These are phyloP conservation scores for Monosporascus ibericus DNA, from an alignment of 2,329 filamentous ascomycete genomes.

Conservation along the genomic window DNA sequence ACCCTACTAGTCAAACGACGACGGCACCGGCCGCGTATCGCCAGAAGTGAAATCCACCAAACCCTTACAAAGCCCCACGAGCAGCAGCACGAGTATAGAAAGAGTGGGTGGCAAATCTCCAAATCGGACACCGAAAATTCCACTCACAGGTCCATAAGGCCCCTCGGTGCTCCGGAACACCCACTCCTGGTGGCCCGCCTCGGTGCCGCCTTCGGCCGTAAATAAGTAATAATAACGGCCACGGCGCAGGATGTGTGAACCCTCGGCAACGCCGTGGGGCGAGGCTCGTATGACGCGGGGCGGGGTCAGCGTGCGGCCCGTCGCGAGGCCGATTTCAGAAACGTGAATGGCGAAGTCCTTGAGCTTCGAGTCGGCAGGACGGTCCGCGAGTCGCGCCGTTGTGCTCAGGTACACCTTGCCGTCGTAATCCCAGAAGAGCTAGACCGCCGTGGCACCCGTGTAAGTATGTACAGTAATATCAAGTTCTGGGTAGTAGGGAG, in stretches of 20 bases:
- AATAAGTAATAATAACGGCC: slow-evolving; percentile 33
- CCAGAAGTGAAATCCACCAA: too few species aligned
- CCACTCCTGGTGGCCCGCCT: slow-evolving; percentile 46
- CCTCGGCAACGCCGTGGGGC: slow-evolving; percentile 35
- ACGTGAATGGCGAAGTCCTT: slow-evolving; percentile 48
- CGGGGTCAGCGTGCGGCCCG: slow-evolving; percentile 32
- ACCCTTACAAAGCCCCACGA: too few species aligned
- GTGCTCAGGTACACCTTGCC: slow-evolving; percentile 44
- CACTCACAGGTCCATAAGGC: slow-evolving; percentile 33
- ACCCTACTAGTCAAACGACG: too few species aligned
- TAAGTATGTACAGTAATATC: background rate
- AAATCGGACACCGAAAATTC: background rate
- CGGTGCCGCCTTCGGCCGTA: slow-evolving; percentile 36
- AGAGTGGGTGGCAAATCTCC: too few species aligned
- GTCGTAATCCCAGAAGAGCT: slow-evolving; percentile 38
- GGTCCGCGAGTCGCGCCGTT: slow-evolving; percentile 28
- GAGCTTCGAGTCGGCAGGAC: slow-evolving; percentile 30
- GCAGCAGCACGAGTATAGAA: too few species aligned
- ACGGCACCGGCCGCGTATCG: too few species aligned
- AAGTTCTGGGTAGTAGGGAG: background rate
- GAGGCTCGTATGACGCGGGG: slow-evolving; percentile 31
- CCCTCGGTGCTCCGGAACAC: slow-evolving; percentile 38
- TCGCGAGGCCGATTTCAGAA: slow-evolving; percentile 35
- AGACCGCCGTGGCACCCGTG: background rate
- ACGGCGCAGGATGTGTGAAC: slow-evolving; percentile 32